phyloP scores from a whole-genome alignment of 768 basidiomycete species.

The Kwoniella dendrophila region DNA sequence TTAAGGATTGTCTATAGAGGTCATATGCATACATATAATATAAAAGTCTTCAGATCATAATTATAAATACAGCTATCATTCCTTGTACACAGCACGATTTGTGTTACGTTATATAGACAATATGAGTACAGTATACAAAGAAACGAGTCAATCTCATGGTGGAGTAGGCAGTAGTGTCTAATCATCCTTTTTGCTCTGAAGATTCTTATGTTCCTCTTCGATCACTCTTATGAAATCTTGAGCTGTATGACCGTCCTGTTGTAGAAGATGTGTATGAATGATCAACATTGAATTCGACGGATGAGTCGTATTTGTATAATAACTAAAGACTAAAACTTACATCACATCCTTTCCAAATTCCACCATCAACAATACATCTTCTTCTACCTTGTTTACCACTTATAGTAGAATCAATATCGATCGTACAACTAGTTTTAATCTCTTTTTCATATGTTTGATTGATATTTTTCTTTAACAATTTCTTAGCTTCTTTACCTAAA shows the following conservation, averaged over 20 bases:
- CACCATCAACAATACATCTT: constrained; percentile 73
- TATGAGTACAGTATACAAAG: no score
- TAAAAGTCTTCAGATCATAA: no score
- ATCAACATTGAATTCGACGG: background rate
- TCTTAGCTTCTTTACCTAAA: constrained; percentile 36
- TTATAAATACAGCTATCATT: no score
- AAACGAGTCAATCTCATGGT: no score
- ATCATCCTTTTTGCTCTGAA: constrained; percentile 49
- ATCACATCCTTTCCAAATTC: constrained; percentile 46
- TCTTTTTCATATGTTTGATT: constrained; percentile 58
- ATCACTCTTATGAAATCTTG: constrained; percentile 78
- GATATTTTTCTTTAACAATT: constrained; percentile 67
- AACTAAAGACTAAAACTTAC: constrained; percentile 59
- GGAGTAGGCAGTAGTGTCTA: background rate
- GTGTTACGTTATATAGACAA: no score
- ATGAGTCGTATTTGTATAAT: no score
- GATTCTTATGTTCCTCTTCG: constrained; percentile 68
- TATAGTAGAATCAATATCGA: constrained; percentile 66
- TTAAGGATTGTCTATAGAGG: no score
- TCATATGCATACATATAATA: no score
- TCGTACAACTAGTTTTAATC: constrained; percentile 84
- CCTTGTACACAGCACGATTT: no score
- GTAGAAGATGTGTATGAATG: constrained; percentile 8
- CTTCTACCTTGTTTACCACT: constrained; percentile 56
- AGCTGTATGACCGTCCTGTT: constrained; percentile 71